Base-by-base conservation (phyloP, 2,329 filamentous ascomycete genomes). In the Thyridium curvatum region DNA sequence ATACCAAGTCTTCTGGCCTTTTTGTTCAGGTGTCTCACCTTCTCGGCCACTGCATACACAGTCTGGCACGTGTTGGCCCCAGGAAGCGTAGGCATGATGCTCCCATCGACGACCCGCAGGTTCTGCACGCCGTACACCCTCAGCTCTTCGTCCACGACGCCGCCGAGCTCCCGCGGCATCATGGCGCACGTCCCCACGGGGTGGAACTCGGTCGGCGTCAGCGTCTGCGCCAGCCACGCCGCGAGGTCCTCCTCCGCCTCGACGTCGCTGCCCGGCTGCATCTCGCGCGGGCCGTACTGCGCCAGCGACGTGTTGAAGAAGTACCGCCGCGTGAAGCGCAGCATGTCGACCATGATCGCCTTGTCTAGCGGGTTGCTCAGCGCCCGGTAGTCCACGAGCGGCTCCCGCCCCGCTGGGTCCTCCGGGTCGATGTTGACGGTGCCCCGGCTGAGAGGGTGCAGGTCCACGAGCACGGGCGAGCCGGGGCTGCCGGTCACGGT, bases 331-430 rank as follows among this genome's bases (percentile, higher is more conserved):
- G 62, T 58, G 44, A 62, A 63, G 18, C 61, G 61, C 4, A 63
- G 48, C 7, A 64, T 56, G 30, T 56, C 52, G 17, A 52, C 55
- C 34, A 74, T 66, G 15, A 63, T 65, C 46, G 68, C 68, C 29
- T 72, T 52, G 45, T 79, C 76, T 32, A 74, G 61, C 9, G 74
- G 70, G 46, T 75, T 61, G 17, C 62, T 66, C 42, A 62, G 48
- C 12, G 56, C 49, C 34, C 59, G 53, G 41, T 61, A 61, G 49
- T 69, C 63, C 28, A 67, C 53, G 7, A 58, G 38, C 1, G 64
- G 64, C 16, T 51, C 52, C 8, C 53, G 49, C 10, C 47, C 52
- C 71, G 42, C 49, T 31, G 61, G 60, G 47, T 66, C 52, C 1
- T 48, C 48, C 1, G 54, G 48, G 46, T 61, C 54, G 33, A 68